A percentile compares a stretch with the other conserved stretches of the same genome.
Evolutionary conservation across 805 yeast species (phyloP).

Genomic region (Saccharomycopsis sp.): DNA sequence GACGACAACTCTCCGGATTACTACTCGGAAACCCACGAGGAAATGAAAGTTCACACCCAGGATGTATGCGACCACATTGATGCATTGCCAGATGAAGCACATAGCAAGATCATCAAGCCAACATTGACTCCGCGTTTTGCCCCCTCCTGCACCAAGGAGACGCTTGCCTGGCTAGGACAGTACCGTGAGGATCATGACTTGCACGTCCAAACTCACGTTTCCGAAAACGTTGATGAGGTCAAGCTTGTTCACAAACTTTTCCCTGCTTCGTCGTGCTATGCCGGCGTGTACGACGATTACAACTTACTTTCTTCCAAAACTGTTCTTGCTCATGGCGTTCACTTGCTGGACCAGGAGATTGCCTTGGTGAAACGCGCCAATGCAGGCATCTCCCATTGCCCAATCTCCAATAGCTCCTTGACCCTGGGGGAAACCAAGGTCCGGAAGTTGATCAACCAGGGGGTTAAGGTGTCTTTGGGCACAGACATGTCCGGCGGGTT

Average conservation of each 20-base stretch:
- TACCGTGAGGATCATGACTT: conserved; percentile 39
- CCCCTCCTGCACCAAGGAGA: conserved; percentile 64
- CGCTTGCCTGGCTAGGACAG: conserved; percentile 56
- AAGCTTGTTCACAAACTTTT: conserved; percentile 62
- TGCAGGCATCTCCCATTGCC: conserved; percentile 86
- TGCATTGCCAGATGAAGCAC: conserved; percentile 12
- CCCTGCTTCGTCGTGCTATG: conserved; percentile 60
- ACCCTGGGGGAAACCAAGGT: conserved; percentile 88
- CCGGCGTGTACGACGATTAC: conserved; percentile 66
- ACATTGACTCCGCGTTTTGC: conserved; percentile 92
- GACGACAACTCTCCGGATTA: conserved; percentile 70
- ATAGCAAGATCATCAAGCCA: conserved; percentile 42
- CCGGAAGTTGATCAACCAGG: conserved; percentile 52
- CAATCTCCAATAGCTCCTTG: conserved; percentile 79
- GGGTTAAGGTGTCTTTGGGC: conserved; percentile 72
- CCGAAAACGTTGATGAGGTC: conserved; percentile 72
- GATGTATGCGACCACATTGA: conserved; percentile 49
- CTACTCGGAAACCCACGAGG: conserved; percentile 50
- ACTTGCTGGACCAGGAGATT: conserved; percentile 58
- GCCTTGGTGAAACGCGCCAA: conserved; percentile 42
- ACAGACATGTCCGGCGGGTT: conserved; percentile 76
- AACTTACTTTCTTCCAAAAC: conserved; percentile 56
- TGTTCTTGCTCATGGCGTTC: conserved; percentile 84
- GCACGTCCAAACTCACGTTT: conserved; percentile 85
- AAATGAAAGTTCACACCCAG: conserved; percentile 45